phyloP scores from a whole-genome alignment of 345 rosid species.

The Boechera divaricarpa region DNA sequence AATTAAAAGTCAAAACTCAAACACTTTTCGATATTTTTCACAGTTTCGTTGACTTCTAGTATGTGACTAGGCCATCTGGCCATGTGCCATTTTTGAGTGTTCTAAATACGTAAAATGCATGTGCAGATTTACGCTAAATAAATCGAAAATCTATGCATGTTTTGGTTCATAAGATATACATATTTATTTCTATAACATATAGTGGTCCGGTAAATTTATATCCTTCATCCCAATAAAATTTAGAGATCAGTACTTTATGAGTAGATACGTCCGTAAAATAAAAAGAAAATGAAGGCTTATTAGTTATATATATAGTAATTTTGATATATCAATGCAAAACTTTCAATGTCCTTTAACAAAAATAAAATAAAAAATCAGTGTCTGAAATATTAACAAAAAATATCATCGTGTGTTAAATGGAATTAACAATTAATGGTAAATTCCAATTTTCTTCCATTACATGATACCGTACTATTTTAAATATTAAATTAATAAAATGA shows the following conservation, averaged over 20 bases:
- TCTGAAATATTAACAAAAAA: too few species aligned
- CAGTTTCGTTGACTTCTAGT: conserved; percentile 16
- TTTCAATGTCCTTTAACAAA: too few species aligned
- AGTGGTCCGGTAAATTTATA: background rate
- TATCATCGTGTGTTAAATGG: too few species aligned
- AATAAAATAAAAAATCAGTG: too few species aligned
- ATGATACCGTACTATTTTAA: background rate
- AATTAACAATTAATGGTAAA: too few species aligned
- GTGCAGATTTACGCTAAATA: background rate
- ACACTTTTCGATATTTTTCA: conserved; percentile 11
- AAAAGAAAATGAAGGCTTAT: background rate
- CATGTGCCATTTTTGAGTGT: conserved; percentile 29
- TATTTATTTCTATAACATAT: background rate
- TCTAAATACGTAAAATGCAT: conserved; percentile 19
- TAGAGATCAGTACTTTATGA: background rate
- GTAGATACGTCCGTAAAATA: background rate
- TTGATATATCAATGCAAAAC: too few species aligned
- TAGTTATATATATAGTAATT: too few species aligned
- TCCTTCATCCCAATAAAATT: background rate
- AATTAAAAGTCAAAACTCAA: conserved; percentile 10
- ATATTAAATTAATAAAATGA: background rate
- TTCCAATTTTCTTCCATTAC: too few species aligned
- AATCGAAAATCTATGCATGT: background rate
- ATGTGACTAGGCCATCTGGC: conserved; percentile 4
- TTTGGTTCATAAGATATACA: background rate